Base-by-base conservation (phyloP, 345 rosid species). In the Aquilaria malaccensis region DNA sequence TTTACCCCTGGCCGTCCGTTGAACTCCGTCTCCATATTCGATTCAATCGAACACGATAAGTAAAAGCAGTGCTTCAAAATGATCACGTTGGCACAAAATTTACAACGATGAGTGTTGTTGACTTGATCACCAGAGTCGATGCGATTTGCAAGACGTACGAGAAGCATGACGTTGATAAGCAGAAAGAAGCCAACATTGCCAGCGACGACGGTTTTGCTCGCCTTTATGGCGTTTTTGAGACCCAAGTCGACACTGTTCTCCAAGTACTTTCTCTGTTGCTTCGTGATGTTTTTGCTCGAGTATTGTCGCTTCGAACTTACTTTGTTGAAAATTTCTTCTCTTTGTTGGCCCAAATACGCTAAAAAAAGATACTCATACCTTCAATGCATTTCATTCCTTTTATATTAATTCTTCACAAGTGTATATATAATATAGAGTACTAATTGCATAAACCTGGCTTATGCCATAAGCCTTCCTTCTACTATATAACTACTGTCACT, bases 121-220 rank as follows among this genome's bases (percentile, higher is more conserved):
- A 86, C 64, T 75, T 86, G 64, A 65, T 83, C 50, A 81, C 83
- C 5, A 72, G 85, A 73, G 87, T 74, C 3, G 87, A 83, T 51
- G 72, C 83, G 61, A 86, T 86, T 63, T 83, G 89, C 81, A 48
- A 68, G 67, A 86, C 80, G 72, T 86, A 80, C 49, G 89, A 86
- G 14, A 78, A 75, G 69, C 81, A 80, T 76, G 89, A 86, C 68
- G 61, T 81, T 70, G 87, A 80, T 45, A 83, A 80, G 74, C 89
- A 69, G 51, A 86, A 66, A 61, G 76, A 78, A 51, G 76, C 68
- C 61, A 72, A 83, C 69, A 75, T 80, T 73, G 11, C 81, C 65
- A 80, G 87, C 30, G 84, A 78, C 58, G 87, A 86, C 50, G 84
- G 85, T 56, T 86, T 83, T 15, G 87, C 81, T 61, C 81, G 83